Evolutionary conservation across 2,329 filamentous ascomycete genomes (phyloP).

Genomic region (Fusarium denticulatum): DNA sequence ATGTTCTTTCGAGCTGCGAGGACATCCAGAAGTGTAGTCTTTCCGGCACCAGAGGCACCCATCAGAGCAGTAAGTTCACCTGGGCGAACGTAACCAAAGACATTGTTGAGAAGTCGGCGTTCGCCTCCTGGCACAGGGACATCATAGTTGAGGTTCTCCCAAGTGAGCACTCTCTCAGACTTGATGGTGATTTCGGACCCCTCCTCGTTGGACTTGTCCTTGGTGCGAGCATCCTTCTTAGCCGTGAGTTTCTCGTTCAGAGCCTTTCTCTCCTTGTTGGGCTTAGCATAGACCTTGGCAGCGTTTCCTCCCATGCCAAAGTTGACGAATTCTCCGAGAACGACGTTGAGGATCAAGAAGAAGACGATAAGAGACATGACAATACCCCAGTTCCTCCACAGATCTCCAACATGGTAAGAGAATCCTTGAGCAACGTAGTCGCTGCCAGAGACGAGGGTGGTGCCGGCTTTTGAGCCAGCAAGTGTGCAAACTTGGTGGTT

Average conservation of each 20-base stretch:
- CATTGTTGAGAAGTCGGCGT: slow-evolving; percentile 63
- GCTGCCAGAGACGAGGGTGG: slow-evolving; percentile 68
- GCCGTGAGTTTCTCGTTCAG: slow-evolving; percentile 71
- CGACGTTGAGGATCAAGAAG: slow-evolving; percentile 79
- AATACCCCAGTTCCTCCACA: slow-evolving; percentile 89
- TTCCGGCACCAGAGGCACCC: slow-evolving; percentile 86
- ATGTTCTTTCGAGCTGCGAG: slow-evolving; percentile 71
- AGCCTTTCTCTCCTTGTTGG: slow-evolving; percentile 71
- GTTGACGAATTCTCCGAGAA: slow-evolving; percentile 81
- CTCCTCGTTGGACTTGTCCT: slow-evolving; percentile 56
- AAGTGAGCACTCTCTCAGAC: slow-evolving; percentile 79
- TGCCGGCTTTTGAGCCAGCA: slow-evolving; percentile 74
- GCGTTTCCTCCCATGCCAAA: slow-evolving; percentile 84
- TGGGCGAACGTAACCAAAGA: slow-evolving; percentile 77
- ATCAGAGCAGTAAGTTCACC: slow-evolving; percentile 82
- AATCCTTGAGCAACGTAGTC: slow-evolving; percentile 77
- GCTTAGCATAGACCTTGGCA: slow-evolving; percentile 79
- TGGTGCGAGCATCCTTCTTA: slow-evolving; percentile 67
- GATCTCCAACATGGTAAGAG: slow-evolving; percentile 70
- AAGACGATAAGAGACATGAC: slow-evolving; percentile 78
- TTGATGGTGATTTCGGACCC: slow-evolving; percentile 64
- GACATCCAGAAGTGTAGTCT: slow-evolving; percentile 86
- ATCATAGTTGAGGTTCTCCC: slow-evolving; percentile 85
- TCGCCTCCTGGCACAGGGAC: slow-evolving; percentile 68
- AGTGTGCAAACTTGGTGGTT: slow-evolving; percentile 84